These are phyloP conservation scores for Calonectria pseudoreteaudii DNA, from an alignment of 2,329 filamentous ascomycete genomes.

Conservation along the genomic window DNA sequence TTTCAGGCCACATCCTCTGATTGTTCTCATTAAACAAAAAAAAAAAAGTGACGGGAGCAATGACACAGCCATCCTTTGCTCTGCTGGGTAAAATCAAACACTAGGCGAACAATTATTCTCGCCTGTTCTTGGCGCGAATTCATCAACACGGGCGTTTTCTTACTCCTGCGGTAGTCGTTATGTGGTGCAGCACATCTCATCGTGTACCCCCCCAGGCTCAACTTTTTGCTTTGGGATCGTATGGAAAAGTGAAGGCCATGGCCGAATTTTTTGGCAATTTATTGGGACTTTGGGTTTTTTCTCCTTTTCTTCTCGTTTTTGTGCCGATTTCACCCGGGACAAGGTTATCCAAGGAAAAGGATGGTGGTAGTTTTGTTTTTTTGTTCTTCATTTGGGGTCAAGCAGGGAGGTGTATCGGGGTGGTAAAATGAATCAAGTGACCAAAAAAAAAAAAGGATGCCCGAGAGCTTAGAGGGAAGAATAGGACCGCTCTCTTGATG, in stretches of 20 bases:
- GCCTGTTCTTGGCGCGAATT: neutral
- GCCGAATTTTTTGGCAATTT: conserved; percentile 26
- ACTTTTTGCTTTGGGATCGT: neutral
- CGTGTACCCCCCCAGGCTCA: neutral
- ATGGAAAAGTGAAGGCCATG: neutral
- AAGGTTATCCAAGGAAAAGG: neutral
- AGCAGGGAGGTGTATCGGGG: no score
- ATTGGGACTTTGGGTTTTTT: conserved; percentile 7
- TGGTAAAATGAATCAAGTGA: neutral
- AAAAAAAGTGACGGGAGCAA: neutral
- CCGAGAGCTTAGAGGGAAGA: neutral
- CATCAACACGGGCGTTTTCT: neutral
- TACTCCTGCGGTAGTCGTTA: neutral
- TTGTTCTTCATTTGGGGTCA: neutral
- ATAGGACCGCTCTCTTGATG: neutral
- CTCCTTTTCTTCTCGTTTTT: neutral
- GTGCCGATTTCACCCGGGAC: conserved; percentile 18
- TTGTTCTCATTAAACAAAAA: neutral
- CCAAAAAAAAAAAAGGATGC: no score
- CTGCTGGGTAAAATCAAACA: neutral
- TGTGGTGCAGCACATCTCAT: neutral
- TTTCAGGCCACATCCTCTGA: neutral
- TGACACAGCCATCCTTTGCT: neutral
- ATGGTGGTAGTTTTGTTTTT: neutral
- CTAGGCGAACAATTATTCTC: neutral